Evolutionary conservation across 139 green algal genomes (phyloP).

Genomic region (Pleodorina starrii): DNA sequence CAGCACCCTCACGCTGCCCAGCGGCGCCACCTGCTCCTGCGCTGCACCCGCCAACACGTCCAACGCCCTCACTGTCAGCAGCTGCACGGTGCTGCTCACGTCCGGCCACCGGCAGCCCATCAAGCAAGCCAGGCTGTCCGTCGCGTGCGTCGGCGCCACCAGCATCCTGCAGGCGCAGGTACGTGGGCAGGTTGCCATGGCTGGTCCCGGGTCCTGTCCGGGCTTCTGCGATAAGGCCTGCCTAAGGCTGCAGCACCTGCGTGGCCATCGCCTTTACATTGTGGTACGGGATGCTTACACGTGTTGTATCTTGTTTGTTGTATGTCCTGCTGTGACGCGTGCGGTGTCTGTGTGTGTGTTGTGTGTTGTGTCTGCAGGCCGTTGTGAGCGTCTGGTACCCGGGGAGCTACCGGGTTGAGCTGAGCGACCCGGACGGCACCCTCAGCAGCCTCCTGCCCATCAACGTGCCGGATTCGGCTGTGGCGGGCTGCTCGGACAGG

Average conservation of each 20-base stretch:
- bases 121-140: slow-evolving; percentile 2
- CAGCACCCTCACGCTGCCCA: background rate
- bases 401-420: background rate
- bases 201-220: no score
- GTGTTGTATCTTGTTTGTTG: no score
- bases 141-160: background rate
- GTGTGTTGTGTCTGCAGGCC: background rate
- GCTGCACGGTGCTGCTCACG: slow-evolving; percentile 42
- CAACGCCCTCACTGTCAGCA: background rate
- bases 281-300: no score
- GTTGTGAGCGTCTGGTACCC: slow-evolving; percentile 52
- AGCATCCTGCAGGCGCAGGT: slow-evolving; percentile 1
- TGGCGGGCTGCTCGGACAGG: slow-evolving; percentile 15
- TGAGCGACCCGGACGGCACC: slow-evolving; percentile 38
- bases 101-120: slow-evolving; percentile 28
- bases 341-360: no score
- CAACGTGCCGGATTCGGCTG: slow-evolving; percentile 49
- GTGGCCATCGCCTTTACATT: no score
- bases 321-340: no score
- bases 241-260: no score
- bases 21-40: slow-evolving; percentile 4
- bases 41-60: background rate
- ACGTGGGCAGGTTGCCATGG: background rate
- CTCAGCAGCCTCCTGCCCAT: slow-evolving; percentile 65
- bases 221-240: no score